phyloP scores from a whole-genome alignment of 2,329 filamentous ascomycete genomes.

The Microdochium nivale region DNA sequence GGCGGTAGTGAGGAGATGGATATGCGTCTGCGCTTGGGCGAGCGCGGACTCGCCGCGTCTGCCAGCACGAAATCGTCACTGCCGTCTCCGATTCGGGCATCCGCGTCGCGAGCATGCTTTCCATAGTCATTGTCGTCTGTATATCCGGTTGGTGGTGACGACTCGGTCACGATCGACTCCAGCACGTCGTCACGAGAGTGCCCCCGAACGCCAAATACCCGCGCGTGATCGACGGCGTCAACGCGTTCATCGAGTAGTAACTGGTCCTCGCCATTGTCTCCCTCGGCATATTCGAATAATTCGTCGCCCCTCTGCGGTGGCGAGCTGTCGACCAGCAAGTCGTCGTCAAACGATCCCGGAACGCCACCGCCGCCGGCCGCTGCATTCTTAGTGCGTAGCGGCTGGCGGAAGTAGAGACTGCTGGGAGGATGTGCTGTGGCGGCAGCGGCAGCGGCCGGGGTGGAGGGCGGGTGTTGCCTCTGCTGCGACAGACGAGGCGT shows the following conservation, averaged over 20 bases:
- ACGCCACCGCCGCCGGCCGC: background rate
- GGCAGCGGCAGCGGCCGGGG: constrained; percentile 9
- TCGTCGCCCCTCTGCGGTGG: background rate
- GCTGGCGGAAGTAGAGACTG: constrained; percentile 4
- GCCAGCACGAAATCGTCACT: background rate
- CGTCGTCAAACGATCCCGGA: constrained; percentile 10
- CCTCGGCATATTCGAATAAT: background rate
- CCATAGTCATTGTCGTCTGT: background rate
- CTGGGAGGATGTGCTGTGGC: too few species aligned
- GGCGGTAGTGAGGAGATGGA: constrained; percentile 18
- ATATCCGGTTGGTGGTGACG: background rate
- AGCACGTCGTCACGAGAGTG: background rate
- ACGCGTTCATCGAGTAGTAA: background rate
- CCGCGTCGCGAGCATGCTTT: background rate
- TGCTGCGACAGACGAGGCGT: constrained; percentile 11
- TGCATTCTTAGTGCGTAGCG: constrained; percentile 4
- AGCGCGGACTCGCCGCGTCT: constrained; percentile 5
- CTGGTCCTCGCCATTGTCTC: background rate
- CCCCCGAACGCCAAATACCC: background rate
- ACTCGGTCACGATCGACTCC: background rate
- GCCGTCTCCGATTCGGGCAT: background rate
- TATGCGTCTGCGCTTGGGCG: constrained; percentile 27
- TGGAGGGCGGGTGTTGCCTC: constrained; percentile 1
- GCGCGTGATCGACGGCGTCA: background rate
- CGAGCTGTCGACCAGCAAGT: constrained; percentile 16